Base-by-base conservation (phyloP, 1,284 basidiomycete species). In the Cutaneotrichosporon cyanovorans region DNA sequence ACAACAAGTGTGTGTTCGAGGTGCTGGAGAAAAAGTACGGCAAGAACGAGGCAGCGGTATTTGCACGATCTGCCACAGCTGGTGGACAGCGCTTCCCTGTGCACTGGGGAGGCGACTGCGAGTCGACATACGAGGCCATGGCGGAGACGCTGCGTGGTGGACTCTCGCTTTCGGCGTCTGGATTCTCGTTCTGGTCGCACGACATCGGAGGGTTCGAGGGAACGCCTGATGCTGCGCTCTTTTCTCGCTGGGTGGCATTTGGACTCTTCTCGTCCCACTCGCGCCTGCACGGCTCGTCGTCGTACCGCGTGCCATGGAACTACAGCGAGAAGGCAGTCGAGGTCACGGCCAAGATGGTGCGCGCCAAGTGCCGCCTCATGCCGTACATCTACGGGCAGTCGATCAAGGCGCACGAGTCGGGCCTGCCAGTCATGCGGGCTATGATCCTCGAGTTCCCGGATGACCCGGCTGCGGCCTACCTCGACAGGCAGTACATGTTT, bases 101-200 rank as follows among this genome's bases (percentile, higher is more conserved):
- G 4, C 66, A 69, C 50, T 85, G 83, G 83, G 82, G 83, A 25
- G 83, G 83, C 3, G 83, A 86, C 55, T 84, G 82, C 65, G 83
- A 85, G 63, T 82, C 80, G 12, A 83, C 82, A 0, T 85, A 79
- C 68, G 82, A 84, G 61, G 84, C 82, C 5, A 85, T 86, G 83
- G 80, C 80, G 0, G 83, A 85, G 68, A 79, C 81, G 0, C 71
- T 85, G 34, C 76, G 83, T 6, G 83, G 84, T 7, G 78, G 78
- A 9, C 69, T 85, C 25, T 82, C 80, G 42, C 67, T 85, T 52
- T 81, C 80, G 2, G 55, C 76, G 1, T 84, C 82, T 16, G 83
- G 83, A 3, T 85, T 84, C 59, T 80, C 77, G 3, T 85, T 79
- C 66, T 77, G 81, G 15, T 81, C 81, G 12, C 82, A 84, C 65